Base-by-base conservation (phyloP, 176 grass and related monocot genomes). In the Avena sativa region DNA sequence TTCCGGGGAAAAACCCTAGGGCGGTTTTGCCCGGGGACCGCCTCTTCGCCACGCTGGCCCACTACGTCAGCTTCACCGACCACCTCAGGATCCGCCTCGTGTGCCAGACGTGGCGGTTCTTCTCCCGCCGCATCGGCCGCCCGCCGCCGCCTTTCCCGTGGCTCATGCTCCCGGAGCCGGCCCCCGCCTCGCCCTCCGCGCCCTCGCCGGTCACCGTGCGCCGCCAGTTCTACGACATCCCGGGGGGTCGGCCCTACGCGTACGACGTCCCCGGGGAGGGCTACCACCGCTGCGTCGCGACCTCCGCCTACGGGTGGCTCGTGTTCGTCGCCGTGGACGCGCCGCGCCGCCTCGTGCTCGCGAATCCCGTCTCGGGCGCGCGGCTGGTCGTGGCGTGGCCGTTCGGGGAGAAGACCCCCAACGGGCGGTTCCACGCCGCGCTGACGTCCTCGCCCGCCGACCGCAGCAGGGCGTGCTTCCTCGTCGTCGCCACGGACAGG, bases 141-240 rank as follows among this genome's bases (percentile, higher is more conserved):
- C 12, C 48, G 51, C 81, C 85, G 23, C 89, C 88, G 57, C 89
- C 85, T 10, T 91, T 91, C 85, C 85, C 89, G 23, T 91, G 85
- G 89, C 85, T 91, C 47, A 83, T 91, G 85, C 89, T 91, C 66
- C 85, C 89, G 32, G 63, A 85, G 78, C 78, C 63, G 9, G 0
- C 59, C 59, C 5, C 63, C 23, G 10, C 69, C 19, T 2, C 9
- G 17, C 76, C 12, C 43, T 17, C 57, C 15, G 73, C 73, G 2
- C 48, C 76, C n/a, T 28, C 36, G 12, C 79, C 79, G 9, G 10
- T 30, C 14, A 55, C n/a, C 74, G 87, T 52, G 65, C 80, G 48
- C 23, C 85, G 89, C 9, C 23, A 48, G 12, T 91, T 91, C 81
- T 91, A 91, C 81, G 89, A 91, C 76, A 59, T 91, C 38, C 85